Evolutionary conservation across 208 protist genomes (phyloP).

Genomic region (Trichomonas vaginalis): DNA sequence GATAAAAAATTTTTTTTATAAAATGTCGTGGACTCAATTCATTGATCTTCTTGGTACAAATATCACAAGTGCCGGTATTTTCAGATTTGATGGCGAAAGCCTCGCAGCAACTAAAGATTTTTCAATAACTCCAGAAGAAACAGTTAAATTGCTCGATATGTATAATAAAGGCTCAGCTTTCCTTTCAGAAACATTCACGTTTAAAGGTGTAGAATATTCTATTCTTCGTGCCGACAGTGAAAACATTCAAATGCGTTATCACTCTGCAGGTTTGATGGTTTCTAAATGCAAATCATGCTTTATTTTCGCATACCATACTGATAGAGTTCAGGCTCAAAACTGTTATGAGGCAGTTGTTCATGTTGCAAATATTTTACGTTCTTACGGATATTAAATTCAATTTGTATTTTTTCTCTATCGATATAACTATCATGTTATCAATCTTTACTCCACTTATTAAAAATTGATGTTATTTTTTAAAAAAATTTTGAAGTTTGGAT

Average conservation of each 20-base stretch:
- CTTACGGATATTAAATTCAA: not conserved
- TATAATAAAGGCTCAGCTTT: not conserved
- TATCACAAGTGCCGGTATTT: not conserved
- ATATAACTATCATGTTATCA: not conserved
- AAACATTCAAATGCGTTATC: not conserved
- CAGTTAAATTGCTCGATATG: not conserved
- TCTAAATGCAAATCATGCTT: not conserved
- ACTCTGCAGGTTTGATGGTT: not conserved
- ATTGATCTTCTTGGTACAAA: not conserved
- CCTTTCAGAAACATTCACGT: not conserved
- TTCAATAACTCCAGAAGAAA: not conserved
- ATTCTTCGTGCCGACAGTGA: not conserved
- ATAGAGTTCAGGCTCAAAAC: slow-evolving; percentile 1
- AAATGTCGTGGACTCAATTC: not conserved
- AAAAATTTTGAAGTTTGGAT: too few relatives aligned
- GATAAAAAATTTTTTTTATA: not conserved
- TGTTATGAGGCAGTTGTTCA: not conserved
- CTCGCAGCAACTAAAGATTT: not conserved
- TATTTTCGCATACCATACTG: not conserved
- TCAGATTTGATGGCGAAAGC: not conserved
- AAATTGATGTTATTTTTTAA: not conserved
- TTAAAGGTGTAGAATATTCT: not conserved
- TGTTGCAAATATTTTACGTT: not conserved
- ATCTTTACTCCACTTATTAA: not conserved
- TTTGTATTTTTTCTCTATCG: not conserved